Evolutionary conservation across 2,329 filamentous ascomycete species (phyloP).

Genomic region (Clonostachys chloroleuca): DNA sequence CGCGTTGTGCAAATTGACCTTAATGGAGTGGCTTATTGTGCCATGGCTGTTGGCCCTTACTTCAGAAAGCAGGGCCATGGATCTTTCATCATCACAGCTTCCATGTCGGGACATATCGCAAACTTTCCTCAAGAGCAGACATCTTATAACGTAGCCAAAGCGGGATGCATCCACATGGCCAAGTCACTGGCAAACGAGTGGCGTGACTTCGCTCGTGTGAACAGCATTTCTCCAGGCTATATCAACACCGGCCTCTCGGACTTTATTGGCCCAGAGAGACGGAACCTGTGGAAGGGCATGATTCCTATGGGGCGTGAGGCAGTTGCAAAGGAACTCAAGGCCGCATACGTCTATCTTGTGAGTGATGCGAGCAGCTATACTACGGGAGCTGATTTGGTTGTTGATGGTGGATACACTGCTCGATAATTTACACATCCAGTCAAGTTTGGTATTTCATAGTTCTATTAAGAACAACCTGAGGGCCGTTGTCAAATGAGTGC

Average conservation of each 20-base stretch:
- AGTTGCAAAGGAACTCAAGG: slow-evolving; percentile 61
- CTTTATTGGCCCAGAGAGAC: slow-evolving; percentile 55
- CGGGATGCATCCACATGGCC: slow-evolving; percentile 36
- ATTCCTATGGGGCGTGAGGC: slow-evolving; percentile 66
- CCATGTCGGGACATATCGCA: slow-evolving; percentile 62
- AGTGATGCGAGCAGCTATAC: slow-evolving; percentile 69
- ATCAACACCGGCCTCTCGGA: slow-evolving; percentile 59
- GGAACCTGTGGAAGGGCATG: slow-evolving; percentile 65
- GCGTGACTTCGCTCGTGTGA: slow-evolving; percentile 56
- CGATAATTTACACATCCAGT: slow-evolving; percentile 1
- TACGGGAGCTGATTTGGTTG: slow-evolving; percentile 61
- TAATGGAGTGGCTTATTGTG: slow-evolving; percentile 63
- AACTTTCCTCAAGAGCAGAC: slow-evolving; percentile 62
- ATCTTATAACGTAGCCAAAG: slow-evolving; percentile 56
- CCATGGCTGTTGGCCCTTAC: slow-evolving; percentile 51
- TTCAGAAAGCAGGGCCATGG: slow-evolving; percentile 56
- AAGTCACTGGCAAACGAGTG: slow-evolving; percentile 50
- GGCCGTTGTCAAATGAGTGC: no score
- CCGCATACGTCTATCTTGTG: slow-evolving; percentile 67
- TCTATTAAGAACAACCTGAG: no score
- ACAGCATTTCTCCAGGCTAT: slow-evolving; percentile 58
- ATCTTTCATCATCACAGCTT: slow-evolving; percentile 60
- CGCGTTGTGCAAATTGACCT: slow-evolving; percentile 50
- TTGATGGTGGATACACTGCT: slow-evolving; percentile 58
- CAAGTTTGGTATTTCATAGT: no score